Evolutionary conservation across 768 basidiomycete species (phyloP).

Genomic region (Collybia sp.): DNA sequence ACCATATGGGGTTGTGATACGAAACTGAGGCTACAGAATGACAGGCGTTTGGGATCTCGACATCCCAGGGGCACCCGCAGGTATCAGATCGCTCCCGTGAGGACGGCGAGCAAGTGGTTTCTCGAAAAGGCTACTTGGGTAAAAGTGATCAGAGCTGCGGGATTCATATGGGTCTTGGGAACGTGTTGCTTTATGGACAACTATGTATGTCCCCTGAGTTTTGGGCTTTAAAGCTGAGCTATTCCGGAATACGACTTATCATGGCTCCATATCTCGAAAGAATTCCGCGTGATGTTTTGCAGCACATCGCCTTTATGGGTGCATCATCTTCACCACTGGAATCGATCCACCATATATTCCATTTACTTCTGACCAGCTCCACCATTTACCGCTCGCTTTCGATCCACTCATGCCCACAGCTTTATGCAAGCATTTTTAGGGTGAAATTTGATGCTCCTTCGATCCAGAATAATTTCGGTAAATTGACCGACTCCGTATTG

Average conservation of each 20-base stretch:
- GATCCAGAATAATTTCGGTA: slow-evolving; percentile 14
- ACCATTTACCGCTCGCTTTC: slow-evolving; percentile 38
- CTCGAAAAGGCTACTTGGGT: not conserved
- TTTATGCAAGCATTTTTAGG: slow-evolving; percentile 53
- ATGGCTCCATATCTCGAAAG: slow-evolving; percentile 45
- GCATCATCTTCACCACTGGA: slow-evolving; percentile 31
- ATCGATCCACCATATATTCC: slow-evolving; percentile 35
- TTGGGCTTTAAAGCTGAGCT: slow-evolving; percentile 5
- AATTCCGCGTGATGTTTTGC: slow-evolving; percentile 54
- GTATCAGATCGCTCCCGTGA: not conserved
- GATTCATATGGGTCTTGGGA: not conserved
- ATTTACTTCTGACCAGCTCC: slow-evolving; percentile 41
- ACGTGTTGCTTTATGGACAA: not conserved
- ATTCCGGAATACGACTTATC: slow-evolving; percentile 3
- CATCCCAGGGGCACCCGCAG: not conserved
- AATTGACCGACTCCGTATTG: slow-evolving; percentile 34
- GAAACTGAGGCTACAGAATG: not conserved
- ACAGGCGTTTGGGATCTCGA: not conserved
- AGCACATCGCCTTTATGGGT: slow-evolving; percentile 46
- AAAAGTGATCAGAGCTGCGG: not conserved
- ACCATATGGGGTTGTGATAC: too few species aligned
- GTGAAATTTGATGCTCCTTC: slow-evolving; percentile 40
- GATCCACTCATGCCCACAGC: slow-evolving; percentile 38
- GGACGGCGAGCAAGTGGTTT: not conserved
- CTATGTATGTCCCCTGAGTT: slow-evolving; percentile 1